Percentiles rank a stretch among this genome's conserved stretches.
Evolutionary conservation across 805 yeast genomes (phyloP).

Genomic region (Wickerhamiella vanderwaltii): DNA sequence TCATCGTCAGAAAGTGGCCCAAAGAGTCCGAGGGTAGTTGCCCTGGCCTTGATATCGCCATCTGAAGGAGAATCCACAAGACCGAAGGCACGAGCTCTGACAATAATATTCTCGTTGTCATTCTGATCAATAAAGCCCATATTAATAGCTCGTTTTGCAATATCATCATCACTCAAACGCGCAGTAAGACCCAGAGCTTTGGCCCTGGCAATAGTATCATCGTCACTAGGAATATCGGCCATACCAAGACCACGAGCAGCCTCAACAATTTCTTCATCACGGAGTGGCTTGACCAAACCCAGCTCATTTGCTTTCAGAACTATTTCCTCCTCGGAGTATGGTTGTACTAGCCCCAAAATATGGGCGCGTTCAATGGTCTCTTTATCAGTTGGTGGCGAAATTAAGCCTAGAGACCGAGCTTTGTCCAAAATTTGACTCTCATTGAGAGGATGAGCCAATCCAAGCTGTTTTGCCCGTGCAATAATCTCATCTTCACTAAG

Average conservation of each 20-base stretch:
- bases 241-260: conserved; percentile 6
- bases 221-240: conserved; percentile 10
- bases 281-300: conserved; percentile 1
- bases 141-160: conserved; percentile 15
- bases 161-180: conserved; percentile 9
- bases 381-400: conserved; percentile 4
- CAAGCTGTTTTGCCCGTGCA: conserved; percentile 5
- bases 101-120: background rate
- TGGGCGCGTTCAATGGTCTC: conserved; percentile 12
- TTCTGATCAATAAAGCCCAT: conserved; percentile 21
- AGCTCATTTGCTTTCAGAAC: conserved; percentile 1
- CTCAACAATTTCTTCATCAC: conserved; percentile 1
- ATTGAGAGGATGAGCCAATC: background rate
- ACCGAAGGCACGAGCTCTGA: conserved; percentile 12
- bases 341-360: background rate
- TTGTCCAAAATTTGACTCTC: conserved; percentile 8
- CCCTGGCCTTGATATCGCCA: conserved; percentile 15
- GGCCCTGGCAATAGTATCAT: conserved; percentile 11
- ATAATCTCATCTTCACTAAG: conserved; percentile 36
- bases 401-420: conserved; percentile 18
- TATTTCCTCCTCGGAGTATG: background rate
- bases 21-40: conserved; percentile 19
- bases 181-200: conserved; percentile 17
- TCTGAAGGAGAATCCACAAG: conserved; percentile 12
- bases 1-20: conserved; percentile 10